Evolutionary conservation across 202 grass and related monocot genomes (phyloP), one percentile per base, ranked within the genome.

Genomic region (Carex sylvatica): DNA sequence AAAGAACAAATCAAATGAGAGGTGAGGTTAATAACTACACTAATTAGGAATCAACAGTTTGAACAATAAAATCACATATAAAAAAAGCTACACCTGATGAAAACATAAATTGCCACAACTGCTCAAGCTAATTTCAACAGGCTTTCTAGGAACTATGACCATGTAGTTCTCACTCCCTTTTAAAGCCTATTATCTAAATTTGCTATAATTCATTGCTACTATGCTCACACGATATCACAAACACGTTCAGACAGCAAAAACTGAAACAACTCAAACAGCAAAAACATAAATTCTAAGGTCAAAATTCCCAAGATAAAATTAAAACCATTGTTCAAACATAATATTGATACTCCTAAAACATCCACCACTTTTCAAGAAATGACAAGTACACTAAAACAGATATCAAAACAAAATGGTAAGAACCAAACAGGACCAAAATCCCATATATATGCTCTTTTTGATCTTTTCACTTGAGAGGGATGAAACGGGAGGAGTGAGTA

Each of bases 401-500:
- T 22, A 63, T 42, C 13, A 36, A 40, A 59, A 40, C 56, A 80
- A 80, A 69, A 54, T 55, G 5, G n/a, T 7, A 55, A 18, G 59
- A 28, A 33, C 22, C 61, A 82, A 66, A 66, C 79, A 55, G 46
- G 61, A 56, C 51, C 6, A 58, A 77, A 59, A 59, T n/a, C 52
- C 26, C 74, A 59, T 77, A 19, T 36, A 58, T 59, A 19, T 35
- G 23, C 58, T 77, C 16, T 33, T 56, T 82, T 84, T 20, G 44
- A 84, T 12, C 63, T 53, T 54, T 65, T 95, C 83, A 98, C 90
- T 98, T 98, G 61, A 98, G 91, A 14, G 93, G 96, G 82, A 99
- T 99, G 87, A 99, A 99, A 79, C 96, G 60, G 0, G 96, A 99
- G 0, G 96, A 99, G 86, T 99, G 96, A 15, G 96, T 99, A 15